Evolutionary conservation across 169 alveolate genomes (phyloP), one percentile per base, ranked within the genome.

Genomic region (Plasmodium berghei): DNA sequence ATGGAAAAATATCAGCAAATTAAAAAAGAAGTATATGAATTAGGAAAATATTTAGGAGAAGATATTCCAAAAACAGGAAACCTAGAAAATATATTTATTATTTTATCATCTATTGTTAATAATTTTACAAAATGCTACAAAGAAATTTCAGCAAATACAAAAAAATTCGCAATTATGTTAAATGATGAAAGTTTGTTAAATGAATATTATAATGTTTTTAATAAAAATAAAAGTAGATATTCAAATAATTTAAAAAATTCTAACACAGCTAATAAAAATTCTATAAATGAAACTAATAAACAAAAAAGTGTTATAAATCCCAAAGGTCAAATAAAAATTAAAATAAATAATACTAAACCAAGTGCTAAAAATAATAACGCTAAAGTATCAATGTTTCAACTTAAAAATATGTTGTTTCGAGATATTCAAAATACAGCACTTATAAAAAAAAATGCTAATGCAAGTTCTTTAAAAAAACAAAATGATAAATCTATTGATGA

Each of bases 111-210:
- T 10, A 66, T 86, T 59, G 87, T 86, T 26, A 62, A 86, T 16
- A 70, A 61, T 61, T 86, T 86, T 86, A 86, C 73, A 40, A 86
- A 86, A 71, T 86, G 91, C 26, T 86, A 86, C 28, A 86, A 72
- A 66, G 91, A 86, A 14, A 86, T 86, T 63, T 58, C 72, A 63
- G 63, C 77, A 9, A 86, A 86, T 48, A 67, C 91, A 0, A 86
- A 86, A 59, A 86, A 86, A 54, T 86, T 58, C 71, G 70, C 87
- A 20, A 86, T 86, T 10, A 56, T 86, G 73, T 72, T 86, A 61
- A 86, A 86, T 86, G 91, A 86, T 28, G 71, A 56, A 71, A 86
- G 45, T 26, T 18, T 86, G 49, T 52, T 72, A 86, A 74, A 86
- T 86, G 87, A 64, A 54, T 86, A 86, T 86, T 71, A 86, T 73